Conservation (phyloP, 202 grass and related monocot genomes). For the Setaria viridis region DNA sequence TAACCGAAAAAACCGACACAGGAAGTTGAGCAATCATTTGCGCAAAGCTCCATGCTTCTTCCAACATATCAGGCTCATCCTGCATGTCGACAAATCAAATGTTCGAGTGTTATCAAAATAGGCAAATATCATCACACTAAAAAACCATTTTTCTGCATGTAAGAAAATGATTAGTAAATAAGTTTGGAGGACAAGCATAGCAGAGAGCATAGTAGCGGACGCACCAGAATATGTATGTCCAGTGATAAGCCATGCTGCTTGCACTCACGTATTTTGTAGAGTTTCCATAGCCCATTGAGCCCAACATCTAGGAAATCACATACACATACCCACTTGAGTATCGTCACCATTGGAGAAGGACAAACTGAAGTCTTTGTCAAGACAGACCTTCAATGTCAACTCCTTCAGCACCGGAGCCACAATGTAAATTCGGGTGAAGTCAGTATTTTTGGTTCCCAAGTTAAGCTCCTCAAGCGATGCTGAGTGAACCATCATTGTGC, state of each 20-base stretch:
- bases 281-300: neutral
- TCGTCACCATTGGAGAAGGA: neutral
- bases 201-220: too few species aligned
- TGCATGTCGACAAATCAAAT: too few species aligned
- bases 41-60: too few species aligned
- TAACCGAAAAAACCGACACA: too few species aligned
- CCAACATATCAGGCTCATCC: too few species aligned
- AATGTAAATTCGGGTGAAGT: neutral
- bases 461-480: neutral
- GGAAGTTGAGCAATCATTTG: too few species aligned
- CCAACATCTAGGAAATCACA: too few species aligned
- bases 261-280: neutral
- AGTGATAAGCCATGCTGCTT: too few species aligned
- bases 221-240: too few species aligned
- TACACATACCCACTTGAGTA: neutral
- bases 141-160: neutral
- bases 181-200: neutral
- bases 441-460: accelerated
- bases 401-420: neutral
- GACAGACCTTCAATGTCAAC: neutral
- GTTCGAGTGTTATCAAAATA: too few species aligned
- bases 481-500: neutral
- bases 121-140: too few species aligned
- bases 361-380: neutral
- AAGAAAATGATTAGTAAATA: neutral